Evolutionary conservation across 352 stramenopile species (phyloP).

Genomic region (Globisporangium camurandrum): DNA sequence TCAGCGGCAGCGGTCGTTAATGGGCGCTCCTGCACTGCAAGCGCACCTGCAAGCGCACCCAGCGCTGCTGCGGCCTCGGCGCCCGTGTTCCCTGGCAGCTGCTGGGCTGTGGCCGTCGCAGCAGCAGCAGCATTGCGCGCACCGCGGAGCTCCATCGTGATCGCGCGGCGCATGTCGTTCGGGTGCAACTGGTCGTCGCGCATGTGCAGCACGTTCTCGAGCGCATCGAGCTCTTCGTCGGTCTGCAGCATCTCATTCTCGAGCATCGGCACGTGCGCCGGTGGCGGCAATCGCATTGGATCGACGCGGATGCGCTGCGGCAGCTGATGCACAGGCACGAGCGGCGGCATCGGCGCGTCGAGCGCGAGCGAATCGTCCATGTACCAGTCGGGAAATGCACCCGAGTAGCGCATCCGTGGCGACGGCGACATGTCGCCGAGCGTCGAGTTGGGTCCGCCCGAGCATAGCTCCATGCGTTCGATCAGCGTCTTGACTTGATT

Average conservation of each 20-base stretch:
- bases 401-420: conserved; percentile 48
- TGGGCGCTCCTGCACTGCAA: too few species aligned
- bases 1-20: conserved; percentile 8
- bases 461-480: conserved; percentile 85
- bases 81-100: conserved; percentile 7
- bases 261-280: conserved; percentile 35
- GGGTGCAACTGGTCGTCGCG: conserved; percentile 52
- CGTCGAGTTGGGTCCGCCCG: conserved; percentile 27
- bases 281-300: conserved; percentile 28
- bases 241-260: conserved; percentile 56
- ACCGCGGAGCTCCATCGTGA: conserved; percentile 27
- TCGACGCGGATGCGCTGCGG: conserved; percentile 35
- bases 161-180: conserved; percentile 36
- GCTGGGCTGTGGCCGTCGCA: conserved; percentile 19
- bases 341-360: conserved; percentile 19
- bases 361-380: conserved; percentile 34
- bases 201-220: conserved; percentile 60
- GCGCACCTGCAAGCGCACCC: conserved; percentile 3
- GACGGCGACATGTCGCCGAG: conserved; percentile 34
- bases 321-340: conserved; percentile 27
- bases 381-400: conserved; percentile 67
- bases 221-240: conserved; percentile 59
- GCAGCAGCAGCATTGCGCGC: too few species aligned
- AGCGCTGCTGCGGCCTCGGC: conserved; percentile 13
- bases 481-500: conserved; percentile 61